A percentile compares a stretch with the other conserved stretches of the same genome.
These are phyloP conservation scores for Neostapfia colusana DNA, from an alignment of 176 grass and related monocot genomes.

Conservation along the genomic window DNA sequence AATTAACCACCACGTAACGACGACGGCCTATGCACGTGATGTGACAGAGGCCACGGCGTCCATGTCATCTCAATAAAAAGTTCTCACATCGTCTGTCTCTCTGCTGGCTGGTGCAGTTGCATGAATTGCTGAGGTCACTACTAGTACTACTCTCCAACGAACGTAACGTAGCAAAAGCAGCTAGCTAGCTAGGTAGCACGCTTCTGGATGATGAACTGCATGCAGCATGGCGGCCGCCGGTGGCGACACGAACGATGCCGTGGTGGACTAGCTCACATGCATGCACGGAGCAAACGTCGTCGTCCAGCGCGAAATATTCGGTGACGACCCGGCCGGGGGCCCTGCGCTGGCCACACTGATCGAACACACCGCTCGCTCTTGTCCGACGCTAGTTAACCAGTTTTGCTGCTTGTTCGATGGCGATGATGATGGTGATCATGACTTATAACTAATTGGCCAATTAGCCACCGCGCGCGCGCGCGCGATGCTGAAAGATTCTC, in stretches of 20 bases:
- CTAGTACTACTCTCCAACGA: no score
- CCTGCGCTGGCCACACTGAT: neutral
- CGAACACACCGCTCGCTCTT: no score
- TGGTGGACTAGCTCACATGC: no score
- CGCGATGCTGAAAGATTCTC: constrained; percentile 50
- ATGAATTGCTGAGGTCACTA: no score
- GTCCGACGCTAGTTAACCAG: constrained; percentile 35
- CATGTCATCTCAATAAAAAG: no score
- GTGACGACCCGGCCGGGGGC: constrained; percentile 14
- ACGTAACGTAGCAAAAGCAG: no score
- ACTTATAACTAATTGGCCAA: constrained; percentile 62
- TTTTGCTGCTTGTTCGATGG: constrained; percentile 33
- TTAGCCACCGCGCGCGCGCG: constrained; percentile 32
- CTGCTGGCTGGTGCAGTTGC: no score
- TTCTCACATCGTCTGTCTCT: no score
- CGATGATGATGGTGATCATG: constrained; percentile 34
- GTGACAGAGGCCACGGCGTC: no score
- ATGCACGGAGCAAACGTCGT: constrained; percentile 18
- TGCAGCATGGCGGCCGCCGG: neutral
- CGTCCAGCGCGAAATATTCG: neutral
- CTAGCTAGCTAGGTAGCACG: no score
- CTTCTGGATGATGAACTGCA: no score
- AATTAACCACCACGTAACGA: neutral
- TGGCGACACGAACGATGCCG: neutral
- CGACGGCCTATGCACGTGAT: no score